Conservation (phyloP, 2,329 filamentous ascomycete species). For the Ascochyta koolunga region DNA sequence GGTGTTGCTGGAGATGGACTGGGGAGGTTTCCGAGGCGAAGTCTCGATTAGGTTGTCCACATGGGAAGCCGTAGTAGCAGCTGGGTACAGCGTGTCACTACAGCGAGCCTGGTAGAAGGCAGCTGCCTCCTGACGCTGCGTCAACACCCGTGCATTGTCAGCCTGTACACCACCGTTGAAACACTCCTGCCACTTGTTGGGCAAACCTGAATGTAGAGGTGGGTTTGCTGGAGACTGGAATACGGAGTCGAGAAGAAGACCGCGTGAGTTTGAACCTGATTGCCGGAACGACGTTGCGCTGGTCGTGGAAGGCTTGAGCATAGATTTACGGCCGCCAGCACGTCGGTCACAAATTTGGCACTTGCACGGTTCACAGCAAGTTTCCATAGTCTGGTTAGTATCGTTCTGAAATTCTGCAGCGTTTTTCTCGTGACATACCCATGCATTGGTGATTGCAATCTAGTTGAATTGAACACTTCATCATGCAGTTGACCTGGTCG, state of each 20-base stretch:
- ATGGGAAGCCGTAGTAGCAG: neutral
- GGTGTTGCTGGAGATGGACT: conserved; percentile 14
- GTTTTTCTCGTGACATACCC: conserved; percentile 8
- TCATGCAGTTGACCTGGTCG: conserved; percentile 40
- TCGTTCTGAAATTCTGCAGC: neutral
- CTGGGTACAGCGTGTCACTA: neutral
- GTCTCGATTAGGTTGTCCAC: conserved; percentile 22
- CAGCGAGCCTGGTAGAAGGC: conserved; percentile 15
- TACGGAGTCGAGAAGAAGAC: conserved; percentile 5
- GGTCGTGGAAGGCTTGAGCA: conserved; percentile 30
- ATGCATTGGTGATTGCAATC: conserved; percentile 40
- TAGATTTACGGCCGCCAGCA: conserved; percentile 28
- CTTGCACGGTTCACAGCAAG: conserved; percentile 40
- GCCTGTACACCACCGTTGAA: conserved; percentile 23
- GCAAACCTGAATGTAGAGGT: neutral
- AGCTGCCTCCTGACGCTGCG: conserved; percentile 20
- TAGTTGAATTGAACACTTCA: conserved; percentile 24
- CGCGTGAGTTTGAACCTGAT: conserved; percentile 1
- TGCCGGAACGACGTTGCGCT: neutral
- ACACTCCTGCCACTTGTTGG: conserved; percentile 23
- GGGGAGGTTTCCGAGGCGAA: conserved; percentile 18
- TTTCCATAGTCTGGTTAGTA: neutral
- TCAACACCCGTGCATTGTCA: conserved; percentile 28
- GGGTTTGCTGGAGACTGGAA: conserved; percentile 6
- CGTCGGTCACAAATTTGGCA: conserved; percentile 37